Conservation (phyloP, 495 filamentous ascomycete genomes). For the Penicillium dipodomyicola region DNA sequence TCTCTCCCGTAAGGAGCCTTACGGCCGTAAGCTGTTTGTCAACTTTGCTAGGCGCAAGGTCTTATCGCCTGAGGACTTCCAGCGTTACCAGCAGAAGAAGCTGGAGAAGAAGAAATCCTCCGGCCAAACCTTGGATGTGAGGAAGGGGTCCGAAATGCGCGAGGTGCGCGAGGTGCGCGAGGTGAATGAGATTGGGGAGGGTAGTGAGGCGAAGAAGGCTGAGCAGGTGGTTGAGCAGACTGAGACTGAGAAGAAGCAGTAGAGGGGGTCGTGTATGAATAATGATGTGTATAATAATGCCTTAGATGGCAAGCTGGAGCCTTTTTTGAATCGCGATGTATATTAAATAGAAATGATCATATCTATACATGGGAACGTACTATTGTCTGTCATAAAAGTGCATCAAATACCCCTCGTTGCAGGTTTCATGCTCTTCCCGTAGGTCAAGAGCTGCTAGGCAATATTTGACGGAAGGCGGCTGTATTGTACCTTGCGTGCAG, state of each 20-base stretch:
- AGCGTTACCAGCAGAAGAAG: conserved; percentile 8
- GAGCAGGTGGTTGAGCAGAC: neutral
- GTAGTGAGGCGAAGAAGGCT: neutral
- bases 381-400: too few species aligned
- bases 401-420: too few species aligned
- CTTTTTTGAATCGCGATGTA: neutral
- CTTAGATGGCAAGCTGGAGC: neutral
- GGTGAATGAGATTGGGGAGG: neutral
- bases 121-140: neutral
- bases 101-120: neutral
- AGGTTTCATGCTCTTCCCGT: too few species aligned
- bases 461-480: too few species aligned
- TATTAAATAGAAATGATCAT: neutral
- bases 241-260: neutral
- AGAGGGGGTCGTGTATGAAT: neutral
- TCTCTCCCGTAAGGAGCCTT: conserved; percentile 57
- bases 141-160: neutral
- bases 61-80: neutral
- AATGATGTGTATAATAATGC: neutral
- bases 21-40: conserved; percentile 63
- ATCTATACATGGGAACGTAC: neutral
- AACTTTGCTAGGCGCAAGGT: conserved; percentile 52
- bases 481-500: too few species aligned
- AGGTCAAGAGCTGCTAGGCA: too few species aligned
- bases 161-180: neutral